phyloP scores from a whole-genome alignment of 2,329 filamentous ascomycete genomes.

The Ascochyta pisi region DNA sequence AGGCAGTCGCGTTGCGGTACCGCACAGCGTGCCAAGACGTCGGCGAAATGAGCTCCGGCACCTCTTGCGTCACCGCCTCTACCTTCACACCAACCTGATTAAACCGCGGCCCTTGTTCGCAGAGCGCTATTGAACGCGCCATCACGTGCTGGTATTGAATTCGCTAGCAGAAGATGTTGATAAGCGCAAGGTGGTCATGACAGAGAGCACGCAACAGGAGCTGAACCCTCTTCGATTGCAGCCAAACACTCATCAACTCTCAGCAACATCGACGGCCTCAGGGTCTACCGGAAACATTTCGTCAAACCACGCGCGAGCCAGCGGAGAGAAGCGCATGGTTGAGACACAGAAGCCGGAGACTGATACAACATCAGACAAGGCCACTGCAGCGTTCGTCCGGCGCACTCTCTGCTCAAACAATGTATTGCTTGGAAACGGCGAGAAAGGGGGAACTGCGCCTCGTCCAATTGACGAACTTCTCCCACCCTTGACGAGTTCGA shows the following conservation, averaged over 20 bases:
- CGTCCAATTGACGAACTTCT: conserved; percentile 80
- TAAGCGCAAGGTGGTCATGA: conserved; percentile 34
- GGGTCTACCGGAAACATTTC: conserved; percentile 20
- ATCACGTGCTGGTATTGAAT: conserved; percentile 17
- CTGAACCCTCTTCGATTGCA: conserved; percentile 28
- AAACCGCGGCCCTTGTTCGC: conserved; percentile 16
- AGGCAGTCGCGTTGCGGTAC: not conserved
- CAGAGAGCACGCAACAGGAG: conserved; percentile 34
- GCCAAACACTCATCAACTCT: conserved; percentile 28
- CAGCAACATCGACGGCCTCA: conserved; percentile 16
- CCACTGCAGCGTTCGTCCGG: conserved; percentile 81
- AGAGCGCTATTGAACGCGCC: conserved; percentile 16
- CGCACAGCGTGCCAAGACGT: conserved; percentile 22
- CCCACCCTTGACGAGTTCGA: conserved; percentile 90
- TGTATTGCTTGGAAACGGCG: conserved; percentile 55
- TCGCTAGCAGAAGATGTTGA: conserved; percentile 17
- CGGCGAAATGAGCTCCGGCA: conserved; percentile 23
- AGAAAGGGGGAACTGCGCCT: conserved; percentile 64
- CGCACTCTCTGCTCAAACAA: conserved; percentile 80
- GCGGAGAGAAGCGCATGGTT: conserved; percentile 22
- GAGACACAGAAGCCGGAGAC: conserved; percentile 36
- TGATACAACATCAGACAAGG: conserved; percentile 70
- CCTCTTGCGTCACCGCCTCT: conserved; percentile 26
- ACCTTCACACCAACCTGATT: conserved; percentile 10
- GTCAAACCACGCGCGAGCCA: conserved; percentile 25